phyloP scores from a whole-genome alignment of 345 rosid species.

The Bruguiera parviflora region DNA sequence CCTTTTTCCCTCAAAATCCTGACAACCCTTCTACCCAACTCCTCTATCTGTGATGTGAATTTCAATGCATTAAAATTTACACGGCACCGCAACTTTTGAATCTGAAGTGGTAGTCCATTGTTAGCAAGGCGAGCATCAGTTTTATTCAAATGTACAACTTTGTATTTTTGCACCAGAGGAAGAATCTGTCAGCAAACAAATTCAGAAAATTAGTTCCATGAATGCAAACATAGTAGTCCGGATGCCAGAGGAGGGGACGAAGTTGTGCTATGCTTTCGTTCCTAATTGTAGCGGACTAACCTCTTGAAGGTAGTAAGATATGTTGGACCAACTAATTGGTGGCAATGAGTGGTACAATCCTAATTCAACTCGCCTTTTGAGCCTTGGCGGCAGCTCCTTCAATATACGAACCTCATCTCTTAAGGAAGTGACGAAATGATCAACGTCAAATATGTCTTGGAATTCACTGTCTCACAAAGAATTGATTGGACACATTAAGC shows the following conservation, averaged over 20 bases:
- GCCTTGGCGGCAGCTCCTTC: constrained; percentile 75
- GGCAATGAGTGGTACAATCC: constrained; percentile 66
- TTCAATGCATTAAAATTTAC: constrained; percentile 78
- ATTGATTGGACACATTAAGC: constrained; percentile 13
- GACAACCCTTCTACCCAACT: constrained; percentile 70
- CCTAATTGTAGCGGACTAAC: constrained; percentile 29
- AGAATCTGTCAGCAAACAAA: constrained; percentile 60
- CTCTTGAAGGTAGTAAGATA: constrained; percentile 77
- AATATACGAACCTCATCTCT: constrained; percentile 90
- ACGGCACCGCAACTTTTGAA: constrained; percentile 88
- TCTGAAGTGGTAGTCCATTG: constrained; percentile 67
- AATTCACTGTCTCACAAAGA: constrained; percentile 59
- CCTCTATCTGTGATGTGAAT: constrained; percentile 79
- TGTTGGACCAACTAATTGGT: constrained; percentile 92
- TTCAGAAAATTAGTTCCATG: constrained; percentile 12
- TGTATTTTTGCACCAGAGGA: constrained; percentile 75
- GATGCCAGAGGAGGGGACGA: neutral
- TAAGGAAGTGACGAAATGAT: constrained; percentile 84
- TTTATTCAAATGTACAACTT: constrained; percentile 79
- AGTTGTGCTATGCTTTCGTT: constrained; percentile 1
- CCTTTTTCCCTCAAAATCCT: constrained; percentile 72
- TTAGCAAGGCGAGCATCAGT: constrained; percentile 95
- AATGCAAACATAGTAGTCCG: neutral
- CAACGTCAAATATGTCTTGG: constrained; percentile 84
- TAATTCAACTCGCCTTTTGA: constrained; percentile 65